A percentile compares a stretch with the other conserved stretches of the same genome.
These are phyloP conservation scores for Quercus glauca DNA, from an alignment of 306 rosid genomes.

Conservation along the genomic window DNA sequence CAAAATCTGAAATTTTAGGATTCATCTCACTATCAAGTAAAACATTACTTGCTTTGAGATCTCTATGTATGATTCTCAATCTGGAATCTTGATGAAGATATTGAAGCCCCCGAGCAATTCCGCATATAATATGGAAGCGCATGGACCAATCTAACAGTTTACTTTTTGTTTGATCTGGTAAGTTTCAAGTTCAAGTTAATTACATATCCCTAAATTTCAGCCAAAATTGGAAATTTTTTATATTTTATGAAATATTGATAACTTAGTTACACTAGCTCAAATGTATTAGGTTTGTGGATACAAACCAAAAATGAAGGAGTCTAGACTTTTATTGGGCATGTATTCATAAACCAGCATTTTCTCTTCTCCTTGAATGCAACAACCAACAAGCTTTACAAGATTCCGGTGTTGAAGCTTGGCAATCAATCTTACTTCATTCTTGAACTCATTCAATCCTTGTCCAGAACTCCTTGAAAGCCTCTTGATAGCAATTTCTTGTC, in stretches of 20 bases:
- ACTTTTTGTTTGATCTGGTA: conserved; percentile 27
- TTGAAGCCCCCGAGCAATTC: conserved; percentile 47
- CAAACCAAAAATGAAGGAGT: conserved; percentile 62
- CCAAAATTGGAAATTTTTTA: background rate
- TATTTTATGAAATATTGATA: too few species aligned
- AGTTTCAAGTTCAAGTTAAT: conserved; percentile 7
- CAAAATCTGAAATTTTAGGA: conserved; percentile 66
- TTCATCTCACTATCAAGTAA: conserved; percentile 48
- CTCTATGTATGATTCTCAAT: conserved; percentile 51
- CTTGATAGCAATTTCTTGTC: conserved; percentile 62
- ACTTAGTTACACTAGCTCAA: background rate
- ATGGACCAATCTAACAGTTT: conserved; percentile 29
- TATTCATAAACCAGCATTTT: conserved; percentile 57
- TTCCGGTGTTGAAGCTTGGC: conserved; percentile 72
- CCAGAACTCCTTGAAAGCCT: conserved; percentile 47
- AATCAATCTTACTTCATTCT: conserved; percentile 53
- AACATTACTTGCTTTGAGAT: conserved; percentile 53
- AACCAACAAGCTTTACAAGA: conserved; percentile 68
- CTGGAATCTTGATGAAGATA: conserved; percentile 64
- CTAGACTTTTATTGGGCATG: conserved; percentile 65
- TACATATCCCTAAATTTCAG: background rate
- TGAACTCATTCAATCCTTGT: conserved; percentile 60
- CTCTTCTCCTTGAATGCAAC: conserved; percentile 51
- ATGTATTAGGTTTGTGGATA: background rate
- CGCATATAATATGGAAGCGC: conserved; percentile 48